Evolutionary conservation across 345 rosid species (phyloP), one percentile per base, ranked within the genome.

Genomic region (Salix arbutifolia): DNA sequence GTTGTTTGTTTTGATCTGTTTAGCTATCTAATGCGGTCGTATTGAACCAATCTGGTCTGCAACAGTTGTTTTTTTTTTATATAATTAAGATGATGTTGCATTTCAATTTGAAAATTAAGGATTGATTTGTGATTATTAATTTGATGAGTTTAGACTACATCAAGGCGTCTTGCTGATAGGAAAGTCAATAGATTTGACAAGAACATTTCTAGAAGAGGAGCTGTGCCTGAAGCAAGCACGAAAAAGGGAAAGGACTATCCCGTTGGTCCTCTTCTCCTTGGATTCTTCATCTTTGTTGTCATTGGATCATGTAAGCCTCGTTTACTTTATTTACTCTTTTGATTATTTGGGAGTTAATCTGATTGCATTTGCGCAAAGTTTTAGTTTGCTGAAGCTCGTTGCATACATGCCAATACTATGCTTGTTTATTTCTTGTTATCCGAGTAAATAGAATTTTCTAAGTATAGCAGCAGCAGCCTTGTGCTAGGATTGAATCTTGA

Each of bases 161-260:
- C 94, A 79, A 93, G 89, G 89, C 77, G 97, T 67, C 88, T 96
- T 1, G 98, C 97, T 35, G 97, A 79, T 38, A 90, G 94, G 91
- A 91, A 96, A 84, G 86, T 90, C 56, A 89, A 85, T 83, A 89
- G 65, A 87, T 92, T 96, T 42, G 95, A 92, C 83, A 93, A 90
- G 91, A 96, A 91, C 90, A 89, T 93, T n/a, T 78, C 78, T 1
- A 92, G 87, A 80, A 91, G 98, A 87, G 98, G 99, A 5, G 78
- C 88, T n/a, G 97, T 91, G 52, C 94, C 92, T n/a, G 99, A 92
- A 72, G 88, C 96, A 69, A 77, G 88, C 74, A 74, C 88, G 23
- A 93, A 91, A 83, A 96, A 93, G 86, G 94, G 92, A 33, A 93
- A 90, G 79, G 94, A 92, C 77, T 96, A 90, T 78, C 94, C 99